A percentile compares a stretch with the other conserved stretches of the same genome.
Conservation (phyloP, 2,329 filamentous ascomycete genomes). For the Arachnopeziza araneosa region DNA sequence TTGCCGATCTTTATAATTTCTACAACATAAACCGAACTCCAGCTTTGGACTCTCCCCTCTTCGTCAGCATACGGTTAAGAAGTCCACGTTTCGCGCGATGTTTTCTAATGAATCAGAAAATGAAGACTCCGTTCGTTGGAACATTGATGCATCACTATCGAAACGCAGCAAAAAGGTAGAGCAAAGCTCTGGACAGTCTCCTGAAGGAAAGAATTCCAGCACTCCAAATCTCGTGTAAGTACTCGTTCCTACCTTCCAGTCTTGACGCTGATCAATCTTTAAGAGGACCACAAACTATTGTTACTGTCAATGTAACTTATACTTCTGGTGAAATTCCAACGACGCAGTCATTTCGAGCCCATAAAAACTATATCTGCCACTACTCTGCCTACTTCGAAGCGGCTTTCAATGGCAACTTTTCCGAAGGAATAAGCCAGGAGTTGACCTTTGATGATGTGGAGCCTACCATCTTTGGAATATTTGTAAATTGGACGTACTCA, state of each 20-base stretch:
- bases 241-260: background rate
- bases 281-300: background rate
- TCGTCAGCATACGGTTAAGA: background rate
- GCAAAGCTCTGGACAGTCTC: background rate
- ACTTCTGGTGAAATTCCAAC: background rate
- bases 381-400: constrained; percentile 9
- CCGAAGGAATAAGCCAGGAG: background rate
- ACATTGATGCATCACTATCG: background rate
- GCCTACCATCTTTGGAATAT: constrained; percentile 1
- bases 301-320: background rate
- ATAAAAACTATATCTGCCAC: constrained; percentile 11
- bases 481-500: constrained; percentile 9
- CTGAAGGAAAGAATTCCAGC: background rate
- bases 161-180: background rate
- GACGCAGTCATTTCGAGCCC: constrained; percentile 3
- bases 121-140: background rate
- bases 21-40: too few relatives aligned
- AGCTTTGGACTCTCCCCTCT: too few relatives aligned
- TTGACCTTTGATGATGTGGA: constrained; percentile 6
- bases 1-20: too few relatives aligned
- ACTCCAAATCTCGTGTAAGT: background rate
- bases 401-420: constrained; percentile 1
- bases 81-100: background rate
- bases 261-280: background rate
- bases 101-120: background rate